phyloP scores from a whole-genome alignment of 2,329 filamentous ascomycete genomes.

The Anthostomella pinea region DNA sequence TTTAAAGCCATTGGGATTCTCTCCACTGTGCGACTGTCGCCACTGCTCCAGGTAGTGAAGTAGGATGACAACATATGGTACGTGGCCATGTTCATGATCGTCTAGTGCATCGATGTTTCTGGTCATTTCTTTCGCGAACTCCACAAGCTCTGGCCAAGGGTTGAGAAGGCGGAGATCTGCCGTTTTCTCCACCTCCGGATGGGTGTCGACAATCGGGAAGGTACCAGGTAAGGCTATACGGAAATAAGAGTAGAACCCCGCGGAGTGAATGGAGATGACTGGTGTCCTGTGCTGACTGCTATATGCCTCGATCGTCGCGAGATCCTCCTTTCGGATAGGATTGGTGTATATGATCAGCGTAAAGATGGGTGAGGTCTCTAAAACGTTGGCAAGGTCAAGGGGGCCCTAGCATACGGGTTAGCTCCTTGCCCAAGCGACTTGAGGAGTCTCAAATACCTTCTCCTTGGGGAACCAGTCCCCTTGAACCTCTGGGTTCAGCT shows the following conservation, averaged over 20 bases:
- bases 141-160: slow-evolving; percentile 79
- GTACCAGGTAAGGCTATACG: slow-evolving; percentile 72
- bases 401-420: slow-evolving; percentile 25
- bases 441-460: slow-evolving; percentile 32
- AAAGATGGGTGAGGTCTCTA: slow-evolving; percentile 42
- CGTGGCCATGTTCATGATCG: slow-evolving; percentile 82
- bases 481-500: slow-evolving; percentile 89
- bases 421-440: slow-evolving; percentile 2
- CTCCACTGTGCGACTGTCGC: slow-evolving; percentile 68
- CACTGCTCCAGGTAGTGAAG: slow-evolving; percentile 80
- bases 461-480: slow-evolving; percentile 64
- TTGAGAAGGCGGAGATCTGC: slow-evolving; percentile 79
- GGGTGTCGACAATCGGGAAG: slow-evolving; percentile 93
- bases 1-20: slow-evolving; percentile 69
- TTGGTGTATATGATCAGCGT: slow-evolving; percentile 56
- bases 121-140: slow-evolving; percentile 66
- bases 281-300: slow-evolving; percentile 61
- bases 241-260: slow-evolving; percentile 89
- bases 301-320: slow-evolving; percentile 47
- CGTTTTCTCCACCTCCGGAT: slow-evolving; percentile 82
- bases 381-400: slow-evolving; percentile 39
- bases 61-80: slow-evolving; percentile 82
- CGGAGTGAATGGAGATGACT: slow-evolving; percentile 78
- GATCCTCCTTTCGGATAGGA: slow-evolving; percentile 44
- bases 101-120: slow-evolving; percentile 66